Evolutionary conservation across 169 alveolate genomes (phyloP), one percentile per base, ranked within the genome.

Genomic region (Condylostoma magnum): DNA sequence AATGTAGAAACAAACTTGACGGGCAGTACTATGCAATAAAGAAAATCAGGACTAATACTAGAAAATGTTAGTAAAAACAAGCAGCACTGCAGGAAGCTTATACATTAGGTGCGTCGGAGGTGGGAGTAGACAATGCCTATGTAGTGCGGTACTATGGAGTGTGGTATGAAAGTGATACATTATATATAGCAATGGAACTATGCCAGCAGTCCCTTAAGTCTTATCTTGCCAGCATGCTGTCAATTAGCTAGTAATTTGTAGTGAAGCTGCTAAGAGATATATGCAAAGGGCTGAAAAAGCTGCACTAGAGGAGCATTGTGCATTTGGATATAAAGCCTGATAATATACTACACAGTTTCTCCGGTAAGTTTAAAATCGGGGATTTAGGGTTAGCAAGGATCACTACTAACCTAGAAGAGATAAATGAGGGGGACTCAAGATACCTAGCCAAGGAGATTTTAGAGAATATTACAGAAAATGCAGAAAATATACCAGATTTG

Each of bases 261-360:
- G 73, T 58, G 48, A 76, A 85, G 65, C 66, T 90, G 0, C 38
- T 86, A 73, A 76, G 91, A 50, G 89, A 86, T 58, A 78, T 84
- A 2, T 82, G 81, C 12, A 54, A 77, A 48, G 95, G 95, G 4
- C 68, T 90, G 22, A 82, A 84, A 58, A 79, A 76, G 37, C 84
- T 90, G 2, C 95, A 90, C 67, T 81, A 71, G 25, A 76, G 76
- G 47, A 84, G 78, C 22, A 86, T 90, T 53, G 86, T 86, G 31
- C 95, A 90, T 76, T 69, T 89, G 51, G 95, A 90, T 68, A 80
- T 90, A 20, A 90, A 90, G 65, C 91, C 92, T 10, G 95, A 86
- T 43, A 90, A 90, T 69, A 86, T 90, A 30, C 67, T 83, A 43
- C 52, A 53, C 28, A 82, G 84, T 48, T 68, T 76, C 37, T 52